These are phyloP conservation scores for Botrytis cinerea DNA, from an alignment of 2,329 filamentous ascomycete genomes.

Conservation along the genomic window DNA sequence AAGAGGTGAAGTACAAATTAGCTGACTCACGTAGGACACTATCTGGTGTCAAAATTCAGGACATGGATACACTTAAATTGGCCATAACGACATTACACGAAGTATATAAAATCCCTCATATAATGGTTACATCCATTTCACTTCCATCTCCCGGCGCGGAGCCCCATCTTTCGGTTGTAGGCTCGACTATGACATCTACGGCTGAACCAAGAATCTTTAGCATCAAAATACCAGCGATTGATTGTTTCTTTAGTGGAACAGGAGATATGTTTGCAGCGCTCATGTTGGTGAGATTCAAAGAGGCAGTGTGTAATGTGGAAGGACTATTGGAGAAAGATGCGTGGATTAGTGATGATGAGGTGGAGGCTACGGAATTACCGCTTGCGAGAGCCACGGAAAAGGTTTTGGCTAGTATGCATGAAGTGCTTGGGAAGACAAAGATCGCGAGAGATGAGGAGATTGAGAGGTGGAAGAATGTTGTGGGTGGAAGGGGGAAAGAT, in stretches of 20 bases:
- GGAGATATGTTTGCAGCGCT: conserved; percentile 98
- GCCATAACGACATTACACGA: conserved; percentile 79
- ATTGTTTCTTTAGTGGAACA: conserved; percentile 94
- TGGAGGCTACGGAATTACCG: conserved; percentile 70
- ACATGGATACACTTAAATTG: conserved; percentile 68
- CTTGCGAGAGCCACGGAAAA: conserved; percentile 82
- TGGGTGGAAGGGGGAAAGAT: conserved; percentile 44
- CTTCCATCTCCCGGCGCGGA: conserved; percentile 57
- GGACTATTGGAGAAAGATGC: conserved; percentile 56
- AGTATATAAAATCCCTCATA: conserved; percentile 75
- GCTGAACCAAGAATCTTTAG: conserved; percentile 80
- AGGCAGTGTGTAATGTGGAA: conserved; percentile 62
- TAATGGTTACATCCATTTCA: conserved; percentile 86
- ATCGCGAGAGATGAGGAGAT: conserved; percentile 67
- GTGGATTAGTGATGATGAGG: conserved; percentile 77
- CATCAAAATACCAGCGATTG: conserved; percentile 81
- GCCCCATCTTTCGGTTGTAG: conserved; percentile 68
- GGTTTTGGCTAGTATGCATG: conserved; percentile 91
- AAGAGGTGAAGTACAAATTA: neutral
- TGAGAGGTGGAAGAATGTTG: conserved; percentile 51
- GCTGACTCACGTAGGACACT: conserved; percentile 60
- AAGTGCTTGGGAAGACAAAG: conserved; percentile 70
- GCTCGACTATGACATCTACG: conserved; percentile 68
- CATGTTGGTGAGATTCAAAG: conserved; percentile 81
- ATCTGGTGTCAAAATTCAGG: conserved; percentile 79